Percentiles rank a stretch among this genome's conserved stretches.
These are phyloP conservation scores for Drechslerella dactyloides DNA, from an alignment of 2,329 filamentous ascomycete genomes.

Conservation along the genomic window DNA sequence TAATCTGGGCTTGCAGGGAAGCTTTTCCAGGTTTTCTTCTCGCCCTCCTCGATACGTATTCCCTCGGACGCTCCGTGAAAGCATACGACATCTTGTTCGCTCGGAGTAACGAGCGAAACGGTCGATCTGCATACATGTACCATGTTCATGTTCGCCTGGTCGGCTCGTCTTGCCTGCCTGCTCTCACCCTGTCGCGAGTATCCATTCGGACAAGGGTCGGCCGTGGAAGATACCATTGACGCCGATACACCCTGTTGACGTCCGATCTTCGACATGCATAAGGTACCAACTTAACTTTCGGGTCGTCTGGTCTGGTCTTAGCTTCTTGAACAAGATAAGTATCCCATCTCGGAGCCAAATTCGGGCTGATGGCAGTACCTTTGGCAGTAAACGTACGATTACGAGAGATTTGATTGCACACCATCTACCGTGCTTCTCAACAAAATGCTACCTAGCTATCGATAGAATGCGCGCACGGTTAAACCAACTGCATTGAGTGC, in stretches of 20 bases:
- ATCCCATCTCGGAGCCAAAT: too few relatives aligned
- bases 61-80: slow-evolving; percentile 41
- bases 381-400: too few relatives aligned
- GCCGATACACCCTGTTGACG: slow-evolving; percentile 37
- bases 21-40: slow-evolving; percentile 27
- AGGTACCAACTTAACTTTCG: slow-evolving; percentile 4
- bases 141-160: slow-evolving; percentile 29
- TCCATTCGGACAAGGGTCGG: not conserved
- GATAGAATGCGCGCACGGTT: slow-evolving; percentile 1
- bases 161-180: slow-evolving; percentile 30
- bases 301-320: not conserved
- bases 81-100: slow-evolving; percentile 29
- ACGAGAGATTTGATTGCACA: slow-evolving; percentile 10
- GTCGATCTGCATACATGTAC: slow-evolving; percentile 9
- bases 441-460: too few relatives aligned
- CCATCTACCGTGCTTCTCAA: slow-evolving; percentile 4
- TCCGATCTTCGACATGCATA: slow-evolving; percentile 43
- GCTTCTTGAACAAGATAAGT: too few relatives aligned
- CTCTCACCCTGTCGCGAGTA: not conserved
- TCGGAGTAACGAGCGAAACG: slow-evolving; percentile 22
- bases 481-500: slow-evolving; percentile 18
- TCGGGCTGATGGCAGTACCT: too few relatives aligned
- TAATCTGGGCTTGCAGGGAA: slow-evolving; percentile 24
- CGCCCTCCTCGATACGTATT: not conserved
- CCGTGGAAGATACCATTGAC: not conserved